Base-by-base conservation (phyloP, 805 yeast species). In the Kuraishia molischiana region DNA sequence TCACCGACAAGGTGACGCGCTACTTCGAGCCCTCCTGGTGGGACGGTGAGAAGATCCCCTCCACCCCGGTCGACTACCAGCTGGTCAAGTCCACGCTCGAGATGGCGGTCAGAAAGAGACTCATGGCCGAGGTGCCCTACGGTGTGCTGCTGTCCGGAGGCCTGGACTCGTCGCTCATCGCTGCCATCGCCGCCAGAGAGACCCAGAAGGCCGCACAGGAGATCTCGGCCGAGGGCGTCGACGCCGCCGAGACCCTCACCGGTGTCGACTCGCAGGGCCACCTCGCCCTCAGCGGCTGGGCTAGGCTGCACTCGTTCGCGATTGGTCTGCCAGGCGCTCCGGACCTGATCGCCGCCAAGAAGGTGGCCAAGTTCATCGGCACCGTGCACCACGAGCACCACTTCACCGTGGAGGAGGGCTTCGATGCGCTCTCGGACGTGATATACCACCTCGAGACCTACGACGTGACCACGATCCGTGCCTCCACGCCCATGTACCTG, bases 51-150 rank as follows among this genome's bases (percentile, higher is more conserved):
- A 70, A 70, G 57, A 72, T 84, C 45, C 95, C 98, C 49, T 60
- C 80, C 31, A 72, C 73, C 42, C 85, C 79, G 32, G 85, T 82
- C 34, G 95, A 90, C 59, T 77, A 69, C 57, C 75, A 59, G 53
- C 50, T 64, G 42, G 74, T 92, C 44, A 80, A 96, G 62, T 82
- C 79, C 53, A 61, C 85, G 36, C 74, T 92, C 58, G 98, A 92
- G 64, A 67, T 82, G 66, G 87, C 98, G 35, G 99, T 92, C 39
- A 83, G 98, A 72, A 92, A 92, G 84, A 83, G 98, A 74, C 75
- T 92, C 54, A 92, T 92, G 99, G 92, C 97, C 40, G 99, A 92
- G 70, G 99, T 92, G 44, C 97, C 99, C 40, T 92, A 85, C 62
- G 99, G 99, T 68, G 99, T 92, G 34, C 69, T 92, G 50, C 71